Evolutionary conservation across 1,284 basidiomycete genomes (phyloP), one percentile per base, ranked within the genome.

Genomic region (Malassezia arunalokei): DNA sequence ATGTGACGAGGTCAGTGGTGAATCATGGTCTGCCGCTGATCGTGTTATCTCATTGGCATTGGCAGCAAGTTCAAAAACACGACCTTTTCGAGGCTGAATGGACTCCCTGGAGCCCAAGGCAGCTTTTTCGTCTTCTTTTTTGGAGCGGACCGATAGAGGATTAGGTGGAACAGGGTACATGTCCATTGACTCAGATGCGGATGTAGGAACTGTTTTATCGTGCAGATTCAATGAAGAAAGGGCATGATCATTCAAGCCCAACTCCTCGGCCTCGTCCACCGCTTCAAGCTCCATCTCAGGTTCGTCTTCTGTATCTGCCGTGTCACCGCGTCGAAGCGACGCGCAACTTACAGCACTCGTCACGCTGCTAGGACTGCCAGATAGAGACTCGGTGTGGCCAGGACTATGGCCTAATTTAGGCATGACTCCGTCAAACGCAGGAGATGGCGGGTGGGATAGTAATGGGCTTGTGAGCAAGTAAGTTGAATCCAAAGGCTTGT

Each of bases 291-390:
- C 68, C 24, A 35, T 6, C 2, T 47, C 44, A 8, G 60, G 64
- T 42, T 70, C 67, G 39, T 71, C 68, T 40, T 71, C 68, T 14
- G 67, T 63, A 50, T 71, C 68, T 28, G 65, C 65, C 27, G 63
- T 54, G 14, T 71, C 66, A 40, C 68, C 68, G 27, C 60, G 62
- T 35, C 59, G 58, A 37, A 41, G 33, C 2, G 48, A 56, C 7
- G 31, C 47, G 30, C 61, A 64, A 40, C 63, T 65, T 52, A 46
- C 62, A 38, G 65, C 58, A 47, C 63, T 66, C 7, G 65, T 63
- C 20, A 71, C 48, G 35, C 64, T 66, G 44, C 63, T 64, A 4
- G 66, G 64, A 32, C 64, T 66, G 35, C 59, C 59, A 14, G 45
- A 31, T 17, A 32, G 50, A 20, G 52, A 54, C 20, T 54, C 52